Conservation (phyloP, 2,329 filamentous ascomycete genomes). For the Uncinocarpus reesii region DNA sequence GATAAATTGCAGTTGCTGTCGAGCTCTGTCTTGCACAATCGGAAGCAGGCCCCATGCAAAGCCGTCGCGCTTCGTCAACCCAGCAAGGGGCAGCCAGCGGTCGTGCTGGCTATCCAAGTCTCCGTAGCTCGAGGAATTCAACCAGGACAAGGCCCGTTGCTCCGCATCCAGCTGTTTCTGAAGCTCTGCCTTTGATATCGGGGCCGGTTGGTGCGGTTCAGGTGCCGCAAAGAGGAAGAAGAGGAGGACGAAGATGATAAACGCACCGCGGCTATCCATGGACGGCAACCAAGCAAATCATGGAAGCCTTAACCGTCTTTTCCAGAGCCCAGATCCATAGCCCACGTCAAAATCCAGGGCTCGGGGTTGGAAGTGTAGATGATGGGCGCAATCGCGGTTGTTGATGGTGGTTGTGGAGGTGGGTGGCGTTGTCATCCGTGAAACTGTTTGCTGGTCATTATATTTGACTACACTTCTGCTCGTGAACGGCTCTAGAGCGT, state of each 20-base stretch:
- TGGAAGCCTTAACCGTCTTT: constrained; percentile 16
- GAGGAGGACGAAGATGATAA: constrained; percentile 42
- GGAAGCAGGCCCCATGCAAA: constrained; percentile 68
- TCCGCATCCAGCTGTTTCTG: constrained; percentile 43
- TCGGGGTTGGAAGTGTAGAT: neutral
- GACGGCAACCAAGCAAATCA: constrained; percentile 21
- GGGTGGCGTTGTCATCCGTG: too few species aligned
- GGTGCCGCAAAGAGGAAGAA: constrained; percentile 46
- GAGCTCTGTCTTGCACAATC: constrained; percentile 54
- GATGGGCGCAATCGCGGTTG: neutral
- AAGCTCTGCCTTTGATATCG: constrained; percentile 35
- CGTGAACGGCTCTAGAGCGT: too few species aligned
- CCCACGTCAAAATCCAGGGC: constrained; percentile 10
- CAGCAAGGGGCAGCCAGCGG: constrained; percentile 60
- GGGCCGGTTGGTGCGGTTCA: constrained; percentile 33
- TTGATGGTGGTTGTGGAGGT: neutral
- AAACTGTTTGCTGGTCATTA: too few species aligned
- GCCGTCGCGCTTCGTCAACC: constrained; percentile 61
- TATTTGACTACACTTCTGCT: too few species aligned
- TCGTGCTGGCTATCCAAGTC: constrained; percentile 40
- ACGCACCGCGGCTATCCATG: constrained; percentile 41
- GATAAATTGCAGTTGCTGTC: constrained; percentile 41
- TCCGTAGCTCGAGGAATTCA: constrained; percentile 44
- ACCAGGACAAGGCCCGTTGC: constrained; percentile 40
- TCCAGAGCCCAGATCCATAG: constrained; percentile 12